These are phyloP conservation scores for Hebeloma cylindrosporum DNA, from an alignment of 768 basidiomycete species.

Conservation along the genomic window DNA sequence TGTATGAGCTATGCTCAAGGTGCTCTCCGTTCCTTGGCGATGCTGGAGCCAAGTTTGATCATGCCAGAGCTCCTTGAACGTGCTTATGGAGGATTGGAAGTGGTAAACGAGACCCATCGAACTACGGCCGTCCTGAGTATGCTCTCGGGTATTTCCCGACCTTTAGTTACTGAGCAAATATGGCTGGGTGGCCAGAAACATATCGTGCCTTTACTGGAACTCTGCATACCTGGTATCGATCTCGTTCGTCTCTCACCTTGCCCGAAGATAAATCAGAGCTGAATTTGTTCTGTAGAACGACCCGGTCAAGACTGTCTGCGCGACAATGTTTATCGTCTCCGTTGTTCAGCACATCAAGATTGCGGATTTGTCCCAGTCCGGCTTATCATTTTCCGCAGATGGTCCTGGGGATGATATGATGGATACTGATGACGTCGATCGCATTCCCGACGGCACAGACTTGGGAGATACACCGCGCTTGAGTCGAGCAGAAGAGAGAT, in stretches of 20 bases:
- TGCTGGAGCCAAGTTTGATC: slow-evolving; percentile 79
- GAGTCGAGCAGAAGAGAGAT: slow-evolving; percentile 66
- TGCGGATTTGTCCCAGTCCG: slow-evolving; percentile 69
- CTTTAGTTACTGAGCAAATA: slow-evolving; percentile 71
- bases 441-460: slow-evolving; percentile 55
- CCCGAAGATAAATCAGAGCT: slow-evolving; percentile 2
- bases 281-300: slow-evolving; percentile 55
- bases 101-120: slow-evolving; percentile 92
- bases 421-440: slow-evolving; percentile 49
- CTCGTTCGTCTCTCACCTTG: slow-evolving; percentile 45
- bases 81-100: slow-evolving; percentile 89
- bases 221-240: slow-evolving; percentile 92
- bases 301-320: slow-evolving; percentile 75
- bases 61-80: slow-evolving; percentile 92
- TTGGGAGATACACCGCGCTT: slow-evolving; percentile 40
- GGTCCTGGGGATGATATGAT: slow-evolving; percentile 54
- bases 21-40: slow-evolving; percentile 72
- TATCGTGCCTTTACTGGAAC: slow-evolving; percentile 81
- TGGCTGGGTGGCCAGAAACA: slow-evolving; percentile 91
- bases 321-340: slow-evolving; percentile 76
- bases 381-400: slow-evolving; percentile 53
- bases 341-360: slow-evolving; percentile 75
- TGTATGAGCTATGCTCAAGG: slow-evolving; percentile 82
- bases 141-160: slow-evolving; percentile 72
- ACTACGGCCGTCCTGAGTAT: slow-evolving; percentile 90